Conservation (phyloP, 345 rosid species). For the Populus davidiana region DNA sequence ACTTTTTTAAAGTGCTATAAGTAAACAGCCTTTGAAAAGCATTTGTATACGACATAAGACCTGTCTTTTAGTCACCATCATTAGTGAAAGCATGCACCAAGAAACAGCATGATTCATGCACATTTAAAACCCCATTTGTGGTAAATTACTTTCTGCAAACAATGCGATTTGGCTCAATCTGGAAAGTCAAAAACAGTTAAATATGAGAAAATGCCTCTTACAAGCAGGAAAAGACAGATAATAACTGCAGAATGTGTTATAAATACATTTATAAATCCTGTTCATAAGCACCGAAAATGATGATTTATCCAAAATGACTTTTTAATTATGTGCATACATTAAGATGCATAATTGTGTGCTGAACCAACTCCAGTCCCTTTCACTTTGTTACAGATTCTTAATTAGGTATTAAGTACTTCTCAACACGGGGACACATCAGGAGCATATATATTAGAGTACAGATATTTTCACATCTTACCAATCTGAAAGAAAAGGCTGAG, state of each 20-base stretch:
- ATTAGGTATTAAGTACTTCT: background rate
- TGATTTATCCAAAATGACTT: background rate
- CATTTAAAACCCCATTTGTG: background rate
- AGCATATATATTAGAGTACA: background rate
- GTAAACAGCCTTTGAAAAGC: background rate
- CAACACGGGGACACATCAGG: background rate
- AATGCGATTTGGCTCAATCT: background rate
- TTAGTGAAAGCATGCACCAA: background rate
- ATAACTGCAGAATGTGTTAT: background rate
- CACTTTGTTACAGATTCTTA: background rate
- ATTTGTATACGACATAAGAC: background rate
- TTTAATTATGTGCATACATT: background rate
- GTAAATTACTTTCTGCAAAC: background rate
- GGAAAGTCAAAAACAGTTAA: slow-evolving; percentile 3
- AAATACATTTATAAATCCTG: background rate
- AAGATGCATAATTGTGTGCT: background rate
- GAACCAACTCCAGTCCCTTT: background rate
- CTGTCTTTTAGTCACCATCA: background rate
- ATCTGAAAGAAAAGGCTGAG: background rate
- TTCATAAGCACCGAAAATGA: background rate
- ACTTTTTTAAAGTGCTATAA: background rate
- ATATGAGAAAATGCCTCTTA: background rate
- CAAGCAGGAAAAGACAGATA: background rate
- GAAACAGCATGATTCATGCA: slow-evolving; percentile 10
- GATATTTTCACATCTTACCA: background rate